These are phyloP conservation scores for Pseudozyma tsukubaensis DNA, from an alignment of 1,284 basidiomycete genomes.

Conservation along the genomic window DNA sequence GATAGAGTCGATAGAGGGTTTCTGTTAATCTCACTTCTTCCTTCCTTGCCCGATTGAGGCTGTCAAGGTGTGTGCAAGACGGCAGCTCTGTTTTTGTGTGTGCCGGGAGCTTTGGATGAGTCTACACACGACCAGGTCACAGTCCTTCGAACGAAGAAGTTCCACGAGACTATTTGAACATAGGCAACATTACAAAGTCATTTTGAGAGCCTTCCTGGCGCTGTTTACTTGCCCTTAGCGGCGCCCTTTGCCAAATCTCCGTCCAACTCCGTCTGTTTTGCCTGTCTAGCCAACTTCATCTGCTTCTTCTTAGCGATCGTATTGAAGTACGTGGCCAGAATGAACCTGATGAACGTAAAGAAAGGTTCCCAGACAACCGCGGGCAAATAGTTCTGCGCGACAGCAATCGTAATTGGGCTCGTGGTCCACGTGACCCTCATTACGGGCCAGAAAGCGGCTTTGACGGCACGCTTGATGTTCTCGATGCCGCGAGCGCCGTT, in stretches of 20 bases:
- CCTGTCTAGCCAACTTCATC: constrained; percentile 54
- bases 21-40: too few relatives aligned
- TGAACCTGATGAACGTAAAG: constrained; percentile 59
- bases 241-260: constrained; percentile 53
- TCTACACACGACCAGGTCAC: too few relatives aligned
- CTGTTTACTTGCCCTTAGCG: constrained; percentile 49
- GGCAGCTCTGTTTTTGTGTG: too few relatives aligned
- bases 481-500: constrained; percentile 79
- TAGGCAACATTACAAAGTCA: neutral
- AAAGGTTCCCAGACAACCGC: constrained; percentile 68
- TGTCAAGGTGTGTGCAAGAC: too few relatives aligned
- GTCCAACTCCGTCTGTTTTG: constrained; percentile 33
- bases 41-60: too few relatives aligned
- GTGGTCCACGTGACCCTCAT: constrained; percentile 81
- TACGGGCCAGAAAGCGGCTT: constrained; percentile 79
- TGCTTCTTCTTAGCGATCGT: constrained; percentile 63
- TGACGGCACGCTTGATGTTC: constrained; percentile 78
- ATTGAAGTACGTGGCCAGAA: constrained; percentile 59
- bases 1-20: too few relatives aligned
- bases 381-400: constrained; percentile 81
- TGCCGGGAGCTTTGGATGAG: too few relatives aligned
- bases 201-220: neutral
- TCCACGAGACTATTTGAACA: neutral
- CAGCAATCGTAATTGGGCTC: constrained; percentile 77
- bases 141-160: too few relatives aligned